A percentile compares a stretch with the other conserved stretches of the same genome.
Conservation (phyloP, 2,329 filamentous ascomycete species). For the Coniosporium tulheliwenetii region DNA sequence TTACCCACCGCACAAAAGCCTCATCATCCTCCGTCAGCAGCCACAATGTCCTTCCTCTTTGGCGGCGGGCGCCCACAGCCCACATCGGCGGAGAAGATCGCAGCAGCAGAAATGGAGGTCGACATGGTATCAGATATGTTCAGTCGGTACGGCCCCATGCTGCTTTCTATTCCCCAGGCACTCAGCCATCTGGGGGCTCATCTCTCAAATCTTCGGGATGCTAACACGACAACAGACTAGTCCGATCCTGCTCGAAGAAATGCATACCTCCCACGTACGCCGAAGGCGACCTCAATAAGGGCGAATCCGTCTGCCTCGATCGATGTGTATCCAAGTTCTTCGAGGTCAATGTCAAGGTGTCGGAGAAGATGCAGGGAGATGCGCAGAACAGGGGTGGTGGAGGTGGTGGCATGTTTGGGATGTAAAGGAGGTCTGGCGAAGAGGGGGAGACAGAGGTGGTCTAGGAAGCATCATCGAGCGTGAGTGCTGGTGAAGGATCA, state of each 20-base stretch:
- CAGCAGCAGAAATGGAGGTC: conserved; percentile 89
- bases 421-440: neutral
- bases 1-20: neutral
- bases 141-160: conserved; percentile 53
- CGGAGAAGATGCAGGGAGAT: conserved; percentile 88
- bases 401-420: conserved; percentile 18
- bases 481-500: neutral
- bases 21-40: neutral
- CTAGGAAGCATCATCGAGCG: neutral
- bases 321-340: conserved; percentile 97
- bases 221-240: conserved; percentile 40
- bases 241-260: conserved; percentile 82
- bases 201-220: neutral
- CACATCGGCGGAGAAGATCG: conserved; percentile 92
- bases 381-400: conserved; percentile 50
- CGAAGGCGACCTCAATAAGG: conserved; percentile 95
- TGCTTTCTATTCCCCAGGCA: neutral
- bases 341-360: conserved; percentile 95
- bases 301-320: conserved; percentile 95
- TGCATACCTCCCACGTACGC: conserved; percentile 88
- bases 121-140: conserved; percentile 98
- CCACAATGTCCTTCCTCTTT: conserved; percentile 55
- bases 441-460: neutral
- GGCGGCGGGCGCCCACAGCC: conserved; percentile 61
- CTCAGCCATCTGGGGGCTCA: conserved; percentile 1